phyloP scores from a whole-genome alignment of 768 basidiomycete species.

The Pulveroboletus sp. region DNA sequence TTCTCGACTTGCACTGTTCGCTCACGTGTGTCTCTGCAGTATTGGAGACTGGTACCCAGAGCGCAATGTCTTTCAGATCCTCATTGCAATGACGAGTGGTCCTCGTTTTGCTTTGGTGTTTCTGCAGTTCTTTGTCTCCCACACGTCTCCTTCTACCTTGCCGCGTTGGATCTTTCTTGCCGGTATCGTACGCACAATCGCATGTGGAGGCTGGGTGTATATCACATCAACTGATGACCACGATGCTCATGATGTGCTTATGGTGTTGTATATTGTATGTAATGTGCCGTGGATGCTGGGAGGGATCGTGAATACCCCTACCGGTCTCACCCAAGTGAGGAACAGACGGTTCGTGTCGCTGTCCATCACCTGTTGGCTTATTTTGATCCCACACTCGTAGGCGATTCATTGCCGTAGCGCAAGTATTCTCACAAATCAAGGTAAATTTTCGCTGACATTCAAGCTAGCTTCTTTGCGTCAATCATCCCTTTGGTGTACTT shows the following conservation, averaged over 20 bases:
- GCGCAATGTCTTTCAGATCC: slow-evolving; percentile 76
- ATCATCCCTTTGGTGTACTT: slow-evolving; percentile 76
- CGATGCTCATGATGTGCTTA: slow-evolving; percentile 78
- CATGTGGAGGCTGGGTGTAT: slow-evolving; percentile 91
- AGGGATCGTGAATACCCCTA: slow-evolving; percentile 53
- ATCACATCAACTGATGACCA: slow-evolving; percentile 83
- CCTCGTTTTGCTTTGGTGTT: slow-evolving; percentile 67
- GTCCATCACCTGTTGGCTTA: neutral
- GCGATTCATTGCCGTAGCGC: slow-evolving; percentile 49
- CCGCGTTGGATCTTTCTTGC: slow-evolving; percentile 51
- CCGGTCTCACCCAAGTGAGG: slow-evolving; percentile 35
- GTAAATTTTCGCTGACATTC: slow-evolving; percentile 2
- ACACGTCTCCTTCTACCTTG: slow-evolving; percentile 37
- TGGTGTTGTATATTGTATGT: slow-evolving; percentile 81
- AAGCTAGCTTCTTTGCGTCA: slow-evolving; percentile 60
- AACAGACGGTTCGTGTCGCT: slow-evolving; percentile 45
- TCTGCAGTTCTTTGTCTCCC: slow-evolving; percentile 58
- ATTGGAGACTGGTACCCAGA: slow-evolving; percentile 93
- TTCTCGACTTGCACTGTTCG: neutral
- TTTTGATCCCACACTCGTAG: slow-evolving; percentile 31
- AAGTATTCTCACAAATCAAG: neutral
- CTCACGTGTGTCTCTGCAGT: slow-evolving; percentile 34
- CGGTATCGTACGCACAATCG: slow-evolving; percentile 69
- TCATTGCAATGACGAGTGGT: slow-evolving; percentile 85
- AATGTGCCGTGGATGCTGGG: slow-evolving; percentile 90